phyloP scores from a whole-genome alignment of 1,139 yeast species.

The Yamadazyma sp. region DNA sequence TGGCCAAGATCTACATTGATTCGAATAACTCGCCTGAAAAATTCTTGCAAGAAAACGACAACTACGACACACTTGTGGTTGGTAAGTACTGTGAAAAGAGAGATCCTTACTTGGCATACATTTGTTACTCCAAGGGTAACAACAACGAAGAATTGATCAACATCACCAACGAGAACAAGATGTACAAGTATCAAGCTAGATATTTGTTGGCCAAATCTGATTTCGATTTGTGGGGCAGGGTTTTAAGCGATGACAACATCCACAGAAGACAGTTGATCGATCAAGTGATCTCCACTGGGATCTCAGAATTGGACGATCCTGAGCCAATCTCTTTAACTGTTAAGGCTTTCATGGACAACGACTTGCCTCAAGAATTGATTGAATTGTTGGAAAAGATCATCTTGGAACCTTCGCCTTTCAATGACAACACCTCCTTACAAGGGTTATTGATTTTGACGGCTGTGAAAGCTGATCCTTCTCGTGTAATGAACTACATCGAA shows the following conservation, averaged over 20 bases:
- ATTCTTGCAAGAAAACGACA: conserved; percentile 86
- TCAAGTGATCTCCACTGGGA: conserved; percentile 93
- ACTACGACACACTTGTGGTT: conserved; percentile 87
- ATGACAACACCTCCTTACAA: conserved; percentile 91
- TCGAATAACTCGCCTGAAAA: conserved; percentile 97
- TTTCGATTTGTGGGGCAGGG: conserved; percentile 75
- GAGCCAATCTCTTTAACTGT: conserved; percentile 96
- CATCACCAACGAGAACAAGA: conserved; percentile 93
- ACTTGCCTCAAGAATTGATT: conserved; percentile 86
- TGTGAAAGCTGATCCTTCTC: conserved; percentile 87
- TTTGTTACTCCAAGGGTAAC: conserved; percentile 93
- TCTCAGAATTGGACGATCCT: conserved; percentile 92
- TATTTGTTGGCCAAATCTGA: conserved; percentile 87
- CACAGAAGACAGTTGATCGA: conserved; percentile 92
- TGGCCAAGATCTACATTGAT: conserved; percentile 97
- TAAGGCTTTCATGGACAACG: conserved; percentile 95
- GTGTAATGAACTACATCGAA: conserved; percentile 82
- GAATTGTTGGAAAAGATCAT: conserved; percentile 94
- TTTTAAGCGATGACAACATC: conserved; percentile 69
- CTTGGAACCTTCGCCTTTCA: conserved; percentile 95
- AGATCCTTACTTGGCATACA: conserved; percentile 96
- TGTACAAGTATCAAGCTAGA: conserved; percentile 98
- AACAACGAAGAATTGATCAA: conserved; percentile 86
- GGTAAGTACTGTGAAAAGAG: conserved; percentile 99
- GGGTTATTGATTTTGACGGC: conserved; percentile 92